Base-by-base conservation (phyloP, 441 rosid genomes). In the Syzygium malaccense region DNA sequence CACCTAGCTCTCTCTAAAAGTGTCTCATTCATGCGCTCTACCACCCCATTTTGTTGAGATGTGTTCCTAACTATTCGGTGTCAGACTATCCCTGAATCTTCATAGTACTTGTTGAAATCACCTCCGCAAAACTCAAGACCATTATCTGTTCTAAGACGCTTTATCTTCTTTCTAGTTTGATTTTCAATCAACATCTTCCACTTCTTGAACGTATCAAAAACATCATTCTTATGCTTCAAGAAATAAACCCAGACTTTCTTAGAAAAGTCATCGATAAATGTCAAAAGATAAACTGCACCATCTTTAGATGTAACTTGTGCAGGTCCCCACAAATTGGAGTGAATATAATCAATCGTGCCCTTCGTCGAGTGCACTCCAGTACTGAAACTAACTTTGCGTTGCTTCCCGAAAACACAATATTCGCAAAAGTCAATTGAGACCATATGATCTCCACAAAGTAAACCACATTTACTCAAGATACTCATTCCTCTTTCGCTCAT, bases 21-120 rank as follows among this genome's bases (percentile, higher is more conserved):
- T 58, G 7, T 58, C 0, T 1, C 3, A 2, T 58, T 58, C 26
- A 58, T 58, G 14, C 6, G 15, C 30, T 58, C 3, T 0, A 0
- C 17, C 15, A 5, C 66, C 32, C 66, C 17, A 58, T 58, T 13
- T 1, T 26, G 17, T 58, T 58, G 66, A 58, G n/a, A 32, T 28
- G 8, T 58, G 15, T 28, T 30, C 30, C 13, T 58, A 14, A 55
- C 0, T 58, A 4, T 26, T 58, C 28, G 30, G 28, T 58, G 30
- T 58, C 17, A 0, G 3, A 4, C 6, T 23, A 1, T 57, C 14
- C 64, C 6, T 58, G 30, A 58, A 58, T 58, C 7, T 26, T 58
- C 15, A 58, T 0, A 12, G 1, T 26, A 58, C n/a, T 58, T 6
- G 7, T 58, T 26, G 30, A 58, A 26, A 58, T 58, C 7, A 26